phyloP scores from a whole-genome alignment of 768 basidiomycete species.

The Lyophyllum decastes region DNA sequence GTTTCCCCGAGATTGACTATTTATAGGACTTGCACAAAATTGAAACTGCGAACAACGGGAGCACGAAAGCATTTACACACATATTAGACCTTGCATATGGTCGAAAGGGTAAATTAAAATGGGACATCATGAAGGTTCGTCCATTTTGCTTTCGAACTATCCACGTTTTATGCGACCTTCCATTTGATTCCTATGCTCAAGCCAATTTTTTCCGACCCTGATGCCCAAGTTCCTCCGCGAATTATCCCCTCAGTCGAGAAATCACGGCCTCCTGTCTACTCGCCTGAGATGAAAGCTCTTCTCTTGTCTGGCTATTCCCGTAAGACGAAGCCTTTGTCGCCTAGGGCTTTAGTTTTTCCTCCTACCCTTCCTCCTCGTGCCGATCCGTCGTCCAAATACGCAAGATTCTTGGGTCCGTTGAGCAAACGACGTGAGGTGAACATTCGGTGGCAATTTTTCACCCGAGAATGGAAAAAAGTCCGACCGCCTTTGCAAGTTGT shows the following conservation, averaged over 20 bases:
- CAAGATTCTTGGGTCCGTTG: constrained; percentile 58
- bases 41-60: constrained; percentile 53
- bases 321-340: constrained; percentile 44
- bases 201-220: constrained; percentile 58
- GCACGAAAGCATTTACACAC: constrained; percentile 50
- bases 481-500: constrained; percentile 59
- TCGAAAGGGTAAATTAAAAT: constrained; percentile 67
- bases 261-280: constrained; percentile 66
- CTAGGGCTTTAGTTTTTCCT: constrained; percentile 45
- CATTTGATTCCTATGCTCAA: constrained; percentile 24
- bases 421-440: constrained; percentile 79
- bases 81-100: constrained; percentile 76
- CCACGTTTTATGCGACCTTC: background rate
- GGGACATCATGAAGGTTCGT: constrained; percentile 68
- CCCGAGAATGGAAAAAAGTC: constrained; percentile 52
- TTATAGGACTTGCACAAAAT: constrained; percentile 56
- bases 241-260: constrained; percentile 53
- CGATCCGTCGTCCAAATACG: constrained; percentile 58
- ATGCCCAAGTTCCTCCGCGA: constrained; percentile 36
- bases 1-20: constrained; percentile 1
- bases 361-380: constrained; percentile 59
- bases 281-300: constrained; percentile 61
- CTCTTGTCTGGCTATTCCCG: constrained; percentile 55
- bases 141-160: background rate
- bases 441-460: constrained; percentile 67